These are phyloP conservation scores for Oldenlandia corymbosa DNA, from an alignment of 257 asterid genomes.

Conservation along the genomic window DNA sequence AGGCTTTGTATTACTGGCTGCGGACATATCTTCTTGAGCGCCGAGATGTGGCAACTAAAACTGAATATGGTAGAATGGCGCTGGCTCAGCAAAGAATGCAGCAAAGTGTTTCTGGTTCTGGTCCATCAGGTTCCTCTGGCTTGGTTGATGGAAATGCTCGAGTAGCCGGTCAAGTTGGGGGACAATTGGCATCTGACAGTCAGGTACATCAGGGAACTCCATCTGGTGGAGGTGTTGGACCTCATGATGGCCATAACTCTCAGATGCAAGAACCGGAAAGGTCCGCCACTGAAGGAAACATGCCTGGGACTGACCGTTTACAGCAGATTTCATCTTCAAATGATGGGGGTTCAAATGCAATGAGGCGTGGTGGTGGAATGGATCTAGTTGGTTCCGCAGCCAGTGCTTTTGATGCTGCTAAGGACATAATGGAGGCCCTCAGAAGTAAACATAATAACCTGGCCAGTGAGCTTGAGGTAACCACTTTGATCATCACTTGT, in stretches of 20 bases:
- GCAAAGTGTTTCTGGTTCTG: constrained; percentile 63
- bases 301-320: constrained; percentile 66
- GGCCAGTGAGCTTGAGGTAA: constrained; percentile 98
- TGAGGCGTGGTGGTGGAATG: constrained; percentile 78
- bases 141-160: constrained; percentile 73
- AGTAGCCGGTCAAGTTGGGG: constrained; percentile 58
- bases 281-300: constrained; percentile 57
- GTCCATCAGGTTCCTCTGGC: constrained; percentile 44
- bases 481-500: not conserved
- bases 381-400: constrained; percentile 86
- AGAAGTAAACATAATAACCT: constrained; percentile 92
- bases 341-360: constrained; percentile 69
- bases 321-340: constrained; percentile 58
- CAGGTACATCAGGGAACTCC: constrained; percentile 76
- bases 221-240: constrained; percentile 60
- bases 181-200: constrained; percentile 57
- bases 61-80: constrained; percentile 92
- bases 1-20: constrained; percentile 99
- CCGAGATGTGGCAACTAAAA: constrained; percentile 94
- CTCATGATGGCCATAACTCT: constrained; percentile 69
- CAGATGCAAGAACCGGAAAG: constrained; percentile 87
- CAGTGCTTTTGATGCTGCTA: constrained; percentile 98
- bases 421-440: constrained; percentile 96
- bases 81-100: constrained; percentile 99
- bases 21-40: constrained; percentile 98